phyloP scores from a whole-genome alignment of 169 alveolate genomes.

The Plasmodium malariae region DNA sequence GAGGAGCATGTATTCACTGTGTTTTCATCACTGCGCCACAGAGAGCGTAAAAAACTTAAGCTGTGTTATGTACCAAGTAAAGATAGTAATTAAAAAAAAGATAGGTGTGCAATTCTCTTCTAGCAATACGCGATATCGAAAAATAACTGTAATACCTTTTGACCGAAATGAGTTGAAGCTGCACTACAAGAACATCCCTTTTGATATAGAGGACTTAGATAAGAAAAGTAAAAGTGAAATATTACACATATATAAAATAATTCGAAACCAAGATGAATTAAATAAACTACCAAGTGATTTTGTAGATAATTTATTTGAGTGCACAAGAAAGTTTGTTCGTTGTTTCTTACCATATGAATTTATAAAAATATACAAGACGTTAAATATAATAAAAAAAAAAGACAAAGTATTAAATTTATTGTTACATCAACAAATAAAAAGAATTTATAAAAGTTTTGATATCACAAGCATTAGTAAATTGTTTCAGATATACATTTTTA shows the following conservation, averaged over 20 bases:
- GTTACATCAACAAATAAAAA: slow-evolving; percentile 67
- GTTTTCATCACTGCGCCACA: no score
- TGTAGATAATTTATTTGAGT: slow-evolving; percentile 54
- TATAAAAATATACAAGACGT: slow-evolving; percentile 43
- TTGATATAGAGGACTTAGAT: slow-evolving; percentile 33
- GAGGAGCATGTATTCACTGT: not conserved
- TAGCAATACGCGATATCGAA: slow-evolving; percentile 29
- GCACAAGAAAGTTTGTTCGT: slow-evolving; percentile 67
- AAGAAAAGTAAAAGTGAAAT: slow-evolving; percentile 49
- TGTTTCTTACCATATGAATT: slow-evolving; percentile 62
- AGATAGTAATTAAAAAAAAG: no score
- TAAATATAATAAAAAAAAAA: slow-evolving; percentile 32
- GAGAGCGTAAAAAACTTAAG: no score
- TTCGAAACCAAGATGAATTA: slow-evolving; percentile 40
- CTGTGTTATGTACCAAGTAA: no score
- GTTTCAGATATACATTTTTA: slow-evolving; percentile 43
- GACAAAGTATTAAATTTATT: slow-evolving; percentile 35
- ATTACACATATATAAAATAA: slow-evolving; percentile 31
- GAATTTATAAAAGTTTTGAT: slow-evolving; percentile 64
- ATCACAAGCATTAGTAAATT: slow-evolving; percentile 53
- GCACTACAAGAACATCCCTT: slow-evolving; percentile 57
- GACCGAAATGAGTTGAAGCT: not conserved
- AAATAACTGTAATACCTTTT: slow-evolving; percentile 65
- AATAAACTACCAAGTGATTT: slow-evolving; percentile 60
- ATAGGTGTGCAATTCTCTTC: not conserved